Conservation (phyloP, 192 early-diverging fungal species). For the Pilobolus umbonatus region DNA sequence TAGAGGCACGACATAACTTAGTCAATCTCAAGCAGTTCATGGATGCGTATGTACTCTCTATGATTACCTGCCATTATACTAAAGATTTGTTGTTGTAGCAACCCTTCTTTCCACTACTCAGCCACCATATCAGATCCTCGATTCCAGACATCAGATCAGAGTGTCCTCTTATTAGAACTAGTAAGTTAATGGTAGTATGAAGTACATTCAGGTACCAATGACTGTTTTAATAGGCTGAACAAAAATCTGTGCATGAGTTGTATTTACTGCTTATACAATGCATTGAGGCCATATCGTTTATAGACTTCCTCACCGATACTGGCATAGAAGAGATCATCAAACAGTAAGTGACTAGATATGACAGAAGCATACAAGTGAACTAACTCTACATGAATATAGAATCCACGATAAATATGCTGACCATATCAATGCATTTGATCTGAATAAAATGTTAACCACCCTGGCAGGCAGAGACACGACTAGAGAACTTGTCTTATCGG, state of each 20-base stretch:
- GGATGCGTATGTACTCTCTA: conserved; percentile 12
- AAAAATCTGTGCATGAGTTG: conserved; percentile 25
- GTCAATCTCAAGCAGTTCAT: conserved; percentile 17
- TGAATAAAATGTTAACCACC: conserved; percentile 24
- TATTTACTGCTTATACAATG: conserved; percentile 18
- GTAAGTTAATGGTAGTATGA: neutral
- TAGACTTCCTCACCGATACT: neutral
- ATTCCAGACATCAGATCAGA: conserved; percentile 17
- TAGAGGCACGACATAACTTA: neutral
- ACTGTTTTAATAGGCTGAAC: conserved; percentile 12
- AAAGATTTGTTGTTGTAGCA: neutral
- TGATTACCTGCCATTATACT: neutral
- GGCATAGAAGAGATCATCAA: neutral
- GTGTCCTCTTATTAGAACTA: conserved; percentile 5
- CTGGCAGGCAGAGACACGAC: conserved; percentile 7
- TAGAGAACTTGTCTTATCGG: conserved; percentile 22
- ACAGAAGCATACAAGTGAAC: neutral
- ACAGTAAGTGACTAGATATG: neutral
- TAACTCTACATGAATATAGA: neutral
- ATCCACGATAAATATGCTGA: neutral
- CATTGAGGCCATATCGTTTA: conserved; percentile 17
- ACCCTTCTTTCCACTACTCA: conserved; percentile 1
- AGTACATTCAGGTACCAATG: too few relatives aligned
- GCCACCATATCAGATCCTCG: conserved; percentile 11
- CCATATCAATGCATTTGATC: conserved; percentile 7